phyloP scores from a whole-genome alignment of 1,139 yeast genomes.

The Petasospora fabianii region DNA sequence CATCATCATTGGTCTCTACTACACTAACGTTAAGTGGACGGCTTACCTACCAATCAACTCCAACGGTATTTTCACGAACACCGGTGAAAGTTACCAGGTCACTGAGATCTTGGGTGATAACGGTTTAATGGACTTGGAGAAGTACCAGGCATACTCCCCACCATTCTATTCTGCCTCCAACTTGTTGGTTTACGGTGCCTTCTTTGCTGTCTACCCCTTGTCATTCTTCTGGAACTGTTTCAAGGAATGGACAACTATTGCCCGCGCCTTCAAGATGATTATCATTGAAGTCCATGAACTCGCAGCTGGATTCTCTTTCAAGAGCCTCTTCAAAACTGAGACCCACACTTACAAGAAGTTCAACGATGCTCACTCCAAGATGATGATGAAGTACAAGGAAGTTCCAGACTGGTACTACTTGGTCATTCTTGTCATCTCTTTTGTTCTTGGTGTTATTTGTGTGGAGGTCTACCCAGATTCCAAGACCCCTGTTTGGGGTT shows the following conservation, averaged over 20 bases:
- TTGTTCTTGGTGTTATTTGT: conserved; percentile 46
- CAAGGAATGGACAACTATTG: conserved; percentile 28
- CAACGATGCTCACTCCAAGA: conserved; percentile 51
- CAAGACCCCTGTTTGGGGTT: conserved; percentile 46
- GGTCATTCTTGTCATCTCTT: conserved; percentile 42
- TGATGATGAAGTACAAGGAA: conserved; percentile 54
- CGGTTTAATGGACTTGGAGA: conserved; percentile 35
- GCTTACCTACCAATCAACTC: conserved; percentile 48
- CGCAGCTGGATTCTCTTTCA: no score
- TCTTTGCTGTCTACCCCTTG: conserved; percentile 58
- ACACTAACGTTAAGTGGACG: conserved; percentile 48
- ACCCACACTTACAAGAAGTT: conserved; percentile 10
- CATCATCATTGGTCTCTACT: conserved; percentile 45
- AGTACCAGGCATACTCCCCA: conserved; percentile 46
- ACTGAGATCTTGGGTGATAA: conserved; percentile 16
- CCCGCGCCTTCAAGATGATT: conserved; percentile 23
- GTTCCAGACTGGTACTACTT: conserved; percentile 64
- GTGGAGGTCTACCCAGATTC: conserved; percentile 44
- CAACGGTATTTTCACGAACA: conserved; percentile 38
- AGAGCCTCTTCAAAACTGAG: no score
- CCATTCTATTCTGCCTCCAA: conserved; percentile 60
- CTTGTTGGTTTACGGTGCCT: conserved; percentile 52
- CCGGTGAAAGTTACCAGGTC: conserved; percentile 39
- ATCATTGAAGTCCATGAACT: conserved; percentile 26
- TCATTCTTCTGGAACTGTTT: conserved; percentile 42